A percentile compares a stretch with the other conserved stretches of the same genome.
Evolutionary conservation across 495 filamentous ascomycete species (phyloP).

Genomic region (Pseudotulostoma volvatum): DNA sequence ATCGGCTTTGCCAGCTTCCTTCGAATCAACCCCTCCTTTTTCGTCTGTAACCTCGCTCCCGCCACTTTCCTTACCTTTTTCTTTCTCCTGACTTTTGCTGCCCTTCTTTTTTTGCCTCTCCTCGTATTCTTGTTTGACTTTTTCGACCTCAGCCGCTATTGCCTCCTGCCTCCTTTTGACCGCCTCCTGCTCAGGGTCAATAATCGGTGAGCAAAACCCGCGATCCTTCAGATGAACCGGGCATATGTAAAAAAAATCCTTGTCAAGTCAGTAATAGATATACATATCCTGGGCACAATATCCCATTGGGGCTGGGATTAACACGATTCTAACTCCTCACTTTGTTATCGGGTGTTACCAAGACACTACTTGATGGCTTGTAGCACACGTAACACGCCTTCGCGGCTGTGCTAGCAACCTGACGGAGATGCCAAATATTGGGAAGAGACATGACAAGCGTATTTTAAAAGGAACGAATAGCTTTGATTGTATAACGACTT

Average conservation of each 20-base stretch:
- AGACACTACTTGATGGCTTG: slow-evolving; percentile 70
- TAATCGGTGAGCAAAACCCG: slow-evolving; percentile 63
- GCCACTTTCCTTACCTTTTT: slow-evolving; percentile 34
- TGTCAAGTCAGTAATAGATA: slow-evolving; percentile 3
- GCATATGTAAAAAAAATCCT: slow-evolving; percentile 95
- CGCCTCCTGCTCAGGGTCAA: slow-evolving; percentile 58
- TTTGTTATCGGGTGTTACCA: slow-evolving; percentile 84
- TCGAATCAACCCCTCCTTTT: slow-evolving; percentile 4
- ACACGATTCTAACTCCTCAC: slow-evolving; percentile 25
- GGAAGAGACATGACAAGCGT: slow-evolving; percentile 54
- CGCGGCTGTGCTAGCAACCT: slow-evolving; percentile 65
- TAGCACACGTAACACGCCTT: slow-evolving; percentile 84
- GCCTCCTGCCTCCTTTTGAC: slow-evolving; percentile 49
- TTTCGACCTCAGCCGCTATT: slow-evolving; percentile 55
- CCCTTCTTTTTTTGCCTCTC: slow-evolving; percentile 55
- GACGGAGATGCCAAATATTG: slow-evolving; percentile 77
- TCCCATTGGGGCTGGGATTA: neutral
- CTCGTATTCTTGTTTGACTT: slow-evolving; percentile 68
- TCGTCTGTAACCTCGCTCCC: slow-evolving; percentile 26
- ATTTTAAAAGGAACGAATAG: too few species aligned
- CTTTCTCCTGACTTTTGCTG: slow-evolving; percentile 31
- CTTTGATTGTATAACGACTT: too few species aligned
- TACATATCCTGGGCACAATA: neutral
- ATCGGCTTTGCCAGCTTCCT: neutral
- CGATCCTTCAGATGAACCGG: slow-evolving; percentile 68